A percentile compares a stretch with the other conserved stretches of the same genome.
These are phyloP conservation scores for Trichophyton schoenleinii DNA, from an alignment of 2,329 filamentous ascomycete genomes.

Conservation along the genomic window DNA sequence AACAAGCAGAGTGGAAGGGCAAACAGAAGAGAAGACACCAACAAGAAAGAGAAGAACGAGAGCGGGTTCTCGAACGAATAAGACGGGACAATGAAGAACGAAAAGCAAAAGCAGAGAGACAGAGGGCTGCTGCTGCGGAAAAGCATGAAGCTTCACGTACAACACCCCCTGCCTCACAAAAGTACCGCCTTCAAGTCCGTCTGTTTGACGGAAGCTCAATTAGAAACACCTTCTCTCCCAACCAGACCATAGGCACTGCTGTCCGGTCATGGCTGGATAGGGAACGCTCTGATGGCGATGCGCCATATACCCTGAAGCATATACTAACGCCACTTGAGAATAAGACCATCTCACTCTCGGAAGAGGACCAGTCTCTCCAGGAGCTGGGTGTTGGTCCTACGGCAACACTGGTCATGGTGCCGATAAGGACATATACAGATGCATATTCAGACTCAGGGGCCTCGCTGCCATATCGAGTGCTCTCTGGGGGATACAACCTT, in stretches of 20 bases:
- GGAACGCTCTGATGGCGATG: conserved; percentile 41
- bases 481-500: conserved; percentile 30
- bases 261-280: conserved; percentile 69
- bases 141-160: not conserved
- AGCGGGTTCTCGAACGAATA: conserved; percentile 60
- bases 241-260: conserved; percentile 48
- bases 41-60: conserved; percentile 55
- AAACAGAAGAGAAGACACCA: conserved; percentile 49
- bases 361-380: conserved; percentile 56
- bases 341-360: conserved; percentile 57
- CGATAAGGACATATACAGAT: conserved; percentile 49
- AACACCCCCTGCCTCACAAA: conserved; percentile 14
- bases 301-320: conserved; percentile 72
- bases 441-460: conserved; percentile 37
- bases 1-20: conserved; percentile 40
- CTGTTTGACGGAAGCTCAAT: conserved; percentile 75
- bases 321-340: conserved; percentile 69
- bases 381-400: conserved; percentile 65
- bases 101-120: conserved; percentile 42
- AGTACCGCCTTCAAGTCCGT: conserved; percentile 60
- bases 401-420: conserved; percentile 70
- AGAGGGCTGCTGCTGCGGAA: conserved; percentile 10
- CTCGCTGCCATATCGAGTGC: conserved; percentile 32
- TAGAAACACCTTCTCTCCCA: conserved; percentile 55
- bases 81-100: conserved; percentile 63